phyloP scores from a whole-genome alignment of 208 protist species.

The Leishmania gerbilli region DNA sequence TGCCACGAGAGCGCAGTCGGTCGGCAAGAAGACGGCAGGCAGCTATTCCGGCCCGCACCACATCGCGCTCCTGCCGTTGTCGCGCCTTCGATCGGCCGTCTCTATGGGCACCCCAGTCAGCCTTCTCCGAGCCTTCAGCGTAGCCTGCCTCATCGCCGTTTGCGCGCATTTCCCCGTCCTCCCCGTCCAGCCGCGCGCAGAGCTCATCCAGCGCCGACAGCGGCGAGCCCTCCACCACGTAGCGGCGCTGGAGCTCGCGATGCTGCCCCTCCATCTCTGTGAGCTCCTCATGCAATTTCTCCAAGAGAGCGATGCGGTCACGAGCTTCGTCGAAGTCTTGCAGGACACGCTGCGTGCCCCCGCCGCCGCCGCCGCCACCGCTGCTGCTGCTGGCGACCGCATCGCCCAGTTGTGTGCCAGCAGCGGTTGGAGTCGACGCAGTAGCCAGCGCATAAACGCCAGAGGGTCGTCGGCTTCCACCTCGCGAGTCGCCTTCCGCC shows the following conservation, averaged over 20 bases:
- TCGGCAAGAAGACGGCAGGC: conserved; percentile 17
- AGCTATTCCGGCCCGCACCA: background rate
- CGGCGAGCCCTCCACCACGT: conserved; percentile 28
- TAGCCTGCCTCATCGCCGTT: background rate
- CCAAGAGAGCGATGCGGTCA: conserved; percentile 8
- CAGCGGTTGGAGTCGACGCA: background rate
- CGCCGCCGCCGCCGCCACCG: background rate
- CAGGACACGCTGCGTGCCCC: conserved; percentile 23
- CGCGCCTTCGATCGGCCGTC: background rate
- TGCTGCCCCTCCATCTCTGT: conserved; percentile 21
- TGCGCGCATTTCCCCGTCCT: background rate
- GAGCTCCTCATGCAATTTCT: conserved; percentile 16
- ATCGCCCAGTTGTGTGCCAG: background rate
- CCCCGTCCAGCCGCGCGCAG: conserved; percentile 4
- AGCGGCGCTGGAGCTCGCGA: conserved; percentile 22
- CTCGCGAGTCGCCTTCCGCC: background rate
- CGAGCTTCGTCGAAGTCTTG: conserved; percentile 12
- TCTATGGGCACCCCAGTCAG: background rate
- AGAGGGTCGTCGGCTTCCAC: conserved; percentile 15
- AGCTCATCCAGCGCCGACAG: conserved; percentile 13
- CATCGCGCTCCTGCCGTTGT: background rate
- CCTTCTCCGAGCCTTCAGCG: background rate
- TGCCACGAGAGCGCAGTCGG: conserved; percentile 8
- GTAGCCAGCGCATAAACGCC: background rate
- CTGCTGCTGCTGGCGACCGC: background rate